Percentiles rank a stretch among this genome's conserved stretches.
Evolutionary conservation across 2,329 filamentous ascomycete species (phyloP).

Genomic region (Fusarium chlamydosporum): DNA sequence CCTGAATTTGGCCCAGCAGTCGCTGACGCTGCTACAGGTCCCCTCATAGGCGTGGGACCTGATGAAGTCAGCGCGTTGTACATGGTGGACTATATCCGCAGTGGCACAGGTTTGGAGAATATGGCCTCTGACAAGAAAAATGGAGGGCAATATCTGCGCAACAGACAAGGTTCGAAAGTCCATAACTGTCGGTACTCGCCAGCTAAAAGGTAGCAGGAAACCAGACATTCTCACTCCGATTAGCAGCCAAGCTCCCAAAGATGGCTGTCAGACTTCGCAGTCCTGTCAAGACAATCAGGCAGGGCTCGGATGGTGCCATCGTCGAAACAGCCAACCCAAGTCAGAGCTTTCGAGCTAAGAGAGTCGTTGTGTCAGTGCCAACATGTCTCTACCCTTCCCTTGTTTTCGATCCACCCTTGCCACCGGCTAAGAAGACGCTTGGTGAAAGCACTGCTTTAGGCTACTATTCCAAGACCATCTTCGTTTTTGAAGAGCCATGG

Average conservation of each 20-base stretch:
- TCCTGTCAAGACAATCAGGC: conserved; percentile 38
- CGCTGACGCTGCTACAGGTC: conserved; percentile 12
- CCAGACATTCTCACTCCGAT: conserved; percentile 29
- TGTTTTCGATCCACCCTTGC: conserved; percentile 51
- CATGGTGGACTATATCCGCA: conserved; percentile 43
- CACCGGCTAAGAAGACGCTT: conserved; percentile 48
- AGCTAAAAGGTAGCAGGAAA: conserved; percentile 26
- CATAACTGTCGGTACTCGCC: too few species aligned
- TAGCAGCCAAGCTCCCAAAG: conserved; percentile 34
- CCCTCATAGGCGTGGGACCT: conserved; percentile 41
- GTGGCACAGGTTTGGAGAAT: conserved; percentile 39
- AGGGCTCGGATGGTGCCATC: conserved; percentile 23
- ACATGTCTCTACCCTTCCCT: conserved; percentile 45
- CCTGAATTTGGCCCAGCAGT: conserved; percentile 23
- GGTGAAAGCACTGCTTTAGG: conserved; percentile 53
- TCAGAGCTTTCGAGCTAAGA: conserved; percentile 38
- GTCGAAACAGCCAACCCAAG: conserved; percentile 34
- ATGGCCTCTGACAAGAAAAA: conserved; percentile 40
- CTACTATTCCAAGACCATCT: conserved; percentile 56
- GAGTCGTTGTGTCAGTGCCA: conserved; percentile 49
- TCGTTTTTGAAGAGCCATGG: conserved; percentile 61
- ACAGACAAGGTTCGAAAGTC: conserved; percentile 39
- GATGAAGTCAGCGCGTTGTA: conserved; percentile 43
- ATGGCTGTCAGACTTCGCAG: conserved; percentile 32
- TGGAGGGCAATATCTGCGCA: conserved; percentile 46